Conservation (phyloP, 2,329 filamentous ascomycete genomes). For the Byssochlamys sp. region DNA sequence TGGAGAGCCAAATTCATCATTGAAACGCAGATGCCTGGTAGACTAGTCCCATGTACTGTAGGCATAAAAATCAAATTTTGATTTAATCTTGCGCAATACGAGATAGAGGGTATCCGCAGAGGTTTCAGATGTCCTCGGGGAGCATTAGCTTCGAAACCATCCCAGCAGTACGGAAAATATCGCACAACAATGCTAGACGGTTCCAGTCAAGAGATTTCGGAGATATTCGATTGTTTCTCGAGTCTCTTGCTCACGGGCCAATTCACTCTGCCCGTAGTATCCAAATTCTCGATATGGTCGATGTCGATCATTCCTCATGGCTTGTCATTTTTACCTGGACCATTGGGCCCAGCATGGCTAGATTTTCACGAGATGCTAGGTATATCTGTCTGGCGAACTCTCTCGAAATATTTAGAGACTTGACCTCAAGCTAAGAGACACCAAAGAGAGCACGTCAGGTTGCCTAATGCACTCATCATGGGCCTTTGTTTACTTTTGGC, state of each 20-base stretch:
- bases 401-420: neutral
- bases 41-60: slow-evolving; percentile 43
- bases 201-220: neutral
- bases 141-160: neutral
- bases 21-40: slow-evolving; percentile 43
- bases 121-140: neutral
- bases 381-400: neutral
- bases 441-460: neutral
- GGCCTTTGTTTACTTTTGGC: neutral
- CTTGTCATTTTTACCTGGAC: neutral
- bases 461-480: neutral
- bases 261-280: neutral
- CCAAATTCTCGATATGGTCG: neutral
- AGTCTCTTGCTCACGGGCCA: neutral
- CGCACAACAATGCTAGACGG: neutral
- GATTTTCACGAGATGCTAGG: neutral
- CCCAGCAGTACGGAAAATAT: neutral
- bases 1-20: slow-evolving; percentile 48
- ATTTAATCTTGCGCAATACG: slow-evolving; percentile 2
- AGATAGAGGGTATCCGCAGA: neutral
- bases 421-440: neutral
- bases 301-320: neutral
- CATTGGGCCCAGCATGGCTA: neutral
- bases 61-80: slow-evolving; percentile 36
- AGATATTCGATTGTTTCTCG: neutral